These are phyloP conservation scores for Chaetomium cochliodes DNA, from an alignment of 495 filamentous ascomycete species.

Conservation along the genomic window DNA sequence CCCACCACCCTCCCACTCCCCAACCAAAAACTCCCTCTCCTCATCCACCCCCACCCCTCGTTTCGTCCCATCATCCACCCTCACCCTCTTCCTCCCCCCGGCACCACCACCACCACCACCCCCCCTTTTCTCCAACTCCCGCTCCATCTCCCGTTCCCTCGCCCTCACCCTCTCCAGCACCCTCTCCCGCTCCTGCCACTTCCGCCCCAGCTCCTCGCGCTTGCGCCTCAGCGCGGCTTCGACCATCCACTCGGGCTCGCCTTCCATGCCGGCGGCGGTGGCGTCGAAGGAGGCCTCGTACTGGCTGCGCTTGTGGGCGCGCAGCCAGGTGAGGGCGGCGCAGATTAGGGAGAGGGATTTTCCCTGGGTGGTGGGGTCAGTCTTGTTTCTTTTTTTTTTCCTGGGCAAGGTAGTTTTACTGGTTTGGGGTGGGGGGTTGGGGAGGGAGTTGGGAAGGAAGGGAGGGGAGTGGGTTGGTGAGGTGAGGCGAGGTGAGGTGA, in stretches of 20 bases:
- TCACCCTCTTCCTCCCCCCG: conserved; percentile 32
- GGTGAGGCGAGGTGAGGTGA: conserved; percentile 5
- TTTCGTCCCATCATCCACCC: conserved; percentile 30
- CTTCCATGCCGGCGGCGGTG: conserved; percentile 50
- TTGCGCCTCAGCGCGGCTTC: conserved; percentile 68
- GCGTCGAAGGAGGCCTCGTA: conserved; percentile 53
- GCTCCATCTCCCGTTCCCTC: conserved; percentile 62
- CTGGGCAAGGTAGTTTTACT: neutral
- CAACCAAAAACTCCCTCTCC: conserved; percentile 72
- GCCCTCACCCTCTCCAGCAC: conserved; percentile 65
- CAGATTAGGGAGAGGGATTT: conserved; percentile 97
- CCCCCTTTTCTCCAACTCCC: conserved; percentile 24
- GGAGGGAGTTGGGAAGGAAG: too few species aligned
- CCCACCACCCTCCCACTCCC: conserved; percentile 71
- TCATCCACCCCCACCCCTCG: conserved; percentile 46
- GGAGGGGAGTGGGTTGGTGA: neutral
- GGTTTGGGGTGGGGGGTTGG: neutral
- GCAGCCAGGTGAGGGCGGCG: conserved; percentile 87
- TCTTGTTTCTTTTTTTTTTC: neutral
- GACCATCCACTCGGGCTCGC: conserved; percentile 87
- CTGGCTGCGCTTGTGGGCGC: conserved; percentile 69
- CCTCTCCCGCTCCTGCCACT: conserved; percentile 68
- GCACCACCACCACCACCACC: neutral
- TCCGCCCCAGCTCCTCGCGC: conserved; percentile 61
- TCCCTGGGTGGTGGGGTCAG: conserved; percentile 54